These are phyloP conservation scores for Pythium insidiosum DNA, from an alignment of 352 stramenopile species.

Conservation along the genomic window DNA sequence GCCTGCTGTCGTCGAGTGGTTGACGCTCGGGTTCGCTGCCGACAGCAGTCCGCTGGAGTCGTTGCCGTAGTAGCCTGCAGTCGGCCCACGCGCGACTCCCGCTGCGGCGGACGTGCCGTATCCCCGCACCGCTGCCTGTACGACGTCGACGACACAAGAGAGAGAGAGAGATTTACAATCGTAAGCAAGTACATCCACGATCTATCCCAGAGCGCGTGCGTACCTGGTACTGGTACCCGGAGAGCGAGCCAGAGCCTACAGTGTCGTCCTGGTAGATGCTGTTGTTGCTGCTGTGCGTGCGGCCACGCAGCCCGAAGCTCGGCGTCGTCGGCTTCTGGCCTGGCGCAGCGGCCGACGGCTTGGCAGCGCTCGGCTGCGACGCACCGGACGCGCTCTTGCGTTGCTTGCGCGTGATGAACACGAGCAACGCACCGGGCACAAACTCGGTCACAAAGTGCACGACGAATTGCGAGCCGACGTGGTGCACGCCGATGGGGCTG, in stretches of 20 bases:
- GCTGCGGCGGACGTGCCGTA: too few relatives aligned
- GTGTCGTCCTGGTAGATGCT: conserved; percentile 41
- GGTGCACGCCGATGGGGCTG: conserved; percentile 48
- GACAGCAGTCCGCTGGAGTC: too few relatives aligned
- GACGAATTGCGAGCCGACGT: conserved; percentile 65
- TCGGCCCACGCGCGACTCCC: too few relatives aligned
- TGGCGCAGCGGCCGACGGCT: conserved; percentile 20
- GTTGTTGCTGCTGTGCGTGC: conserved; percentile 21
- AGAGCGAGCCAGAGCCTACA: conserved; percentile 33
- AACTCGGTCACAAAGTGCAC: conserved; percentile 75
- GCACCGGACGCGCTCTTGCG: conserved; percentile 18
- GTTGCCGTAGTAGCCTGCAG: too few relatives aligned
- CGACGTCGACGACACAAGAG: conserved; percentile 2
- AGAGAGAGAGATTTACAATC: neutral
- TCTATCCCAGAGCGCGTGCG: neutral
- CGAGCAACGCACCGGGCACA: conserved; percentile 48
- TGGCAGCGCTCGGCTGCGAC: conserved; percentile 13
- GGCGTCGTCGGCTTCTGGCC: conserved; percentile 3
- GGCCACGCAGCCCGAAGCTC: conserved; percentile 19
- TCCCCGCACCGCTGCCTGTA: too few relatives aligned
- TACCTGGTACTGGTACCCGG: conserved; percentile 64
- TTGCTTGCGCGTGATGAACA: conserved; percentile 57
- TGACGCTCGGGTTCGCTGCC: too few relatives aligned
- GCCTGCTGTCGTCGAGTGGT: too few relatives aligned
- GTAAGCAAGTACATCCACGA: neutral